These are phyloP conservation scores for Pachysolen tannophilus DNA, from an alignment of 805 yeast genomes.

Conservation along the genomic window DNA sequence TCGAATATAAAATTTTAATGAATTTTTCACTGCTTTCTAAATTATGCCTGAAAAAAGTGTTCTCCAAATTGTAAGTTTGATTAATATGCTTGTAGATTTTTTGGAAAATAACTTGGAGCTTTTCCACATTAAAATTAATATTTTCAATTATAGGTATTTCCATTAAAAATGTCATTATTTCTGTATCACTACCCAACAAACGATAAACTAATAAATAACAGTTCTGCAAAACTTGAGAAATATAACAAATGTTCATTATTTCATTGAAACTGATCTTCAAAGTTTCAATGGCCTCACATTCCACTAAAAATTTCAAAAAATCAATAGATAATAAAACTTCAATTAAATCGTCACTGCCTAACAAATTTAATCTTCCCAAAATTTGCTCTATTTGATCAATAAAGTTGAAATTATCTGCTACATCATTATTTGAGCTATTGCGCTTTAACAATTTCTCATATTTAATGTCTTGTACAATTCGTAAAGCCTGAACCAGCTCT, in stretches of 20 bases:
- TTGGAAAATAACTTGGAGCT: conserved; percentile 8
- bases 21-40: conserved; percentile 14
- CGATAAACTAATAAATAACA: conserved; percentile 16
- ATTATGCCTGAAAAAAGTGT: neutral
- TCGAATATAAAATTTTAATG: conserved; percentile 37
- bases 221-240: conserved; percentile 45
- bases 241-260: conserved; percentile 39
- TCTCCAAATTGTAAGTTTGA: neutral
- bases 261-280: conserved; percentile 37
- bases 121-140: conserved; percentile 1
- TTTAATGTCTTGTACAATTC: conserved; percentile 20
- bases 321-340: conserved; percentile 23
- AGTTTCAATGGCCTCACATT: conserved; percentile 38
- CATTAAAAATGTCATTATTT: too few species aligned
- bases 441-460: conserved; percentile 30
- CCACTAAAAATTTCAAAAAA: conserved; percentile 45
- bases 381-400: conserved; percentile 6
- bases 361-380: conserved; percentile 16
- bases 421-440: conserved; percentile 5
- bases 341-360: conserved; percentile 4
- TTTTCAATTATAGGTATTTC: too few species aligned
- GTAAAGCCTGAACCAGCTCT: conserved; percentile 27
- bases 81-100: conserved; percentile 10
- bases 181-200: too few species aligned
- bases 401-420: neutral